Conservation (phyloP, 2,329 filamentous ascomycete genomes). For the Pseudogymnoascus pannorum region DNA sequence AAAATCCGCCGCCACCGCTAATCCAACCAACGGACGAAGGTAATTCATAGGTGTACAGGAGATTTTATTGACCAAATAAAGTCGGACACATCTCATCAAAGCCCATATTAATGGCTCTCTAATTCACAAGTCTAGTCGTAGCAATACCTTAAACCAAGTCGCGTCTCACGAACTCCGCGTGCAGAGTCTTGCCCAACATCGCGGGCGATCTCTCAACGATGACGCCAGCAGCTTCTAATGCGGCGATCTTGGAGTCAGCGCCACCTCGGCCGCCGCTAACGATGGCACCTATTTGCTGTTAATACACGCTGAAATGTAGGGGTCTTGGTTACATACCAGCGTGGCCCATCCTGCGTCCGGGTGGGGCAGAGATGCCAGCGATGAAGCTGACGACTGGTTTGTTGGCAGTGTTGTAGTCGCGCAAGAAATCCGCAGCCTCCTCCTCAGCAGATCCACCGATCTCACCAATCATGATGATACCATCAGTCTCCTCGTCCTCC, state of each 20-base stretch:
- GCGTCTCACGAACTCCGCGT: conserved; percentile 90
- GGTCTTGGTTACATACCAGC: conserved; percentile 52
- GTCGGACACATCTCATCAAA: conserved; percentile 25
- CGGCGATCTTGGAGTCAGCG: conserved; percentile 95
- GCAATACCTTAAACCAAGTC: conserved; percentile 68
- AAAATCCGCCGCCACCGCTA: neutral
- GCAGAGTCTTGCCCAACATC: conserved; percentile 83
- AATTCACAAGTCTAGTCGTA: conserved; percentile 17
- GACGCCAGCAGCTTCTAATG: conserved; percentile 87
- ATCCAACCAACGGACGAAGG: conserved; percentile 11
- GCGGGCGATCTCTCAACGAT: conserved; percentile 94
- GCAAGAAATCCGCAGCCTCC: conserved; percentile 94
- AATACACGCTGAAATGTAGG: conserved; percentile 12
- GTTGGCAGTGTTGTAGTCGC: conserved; percentile 80
- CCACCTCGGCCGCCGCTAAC: conserved; percentile 96
- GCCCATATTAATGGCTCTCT: conserved; percentile 22
- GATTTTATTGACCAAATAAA: conserved; percentile 26
- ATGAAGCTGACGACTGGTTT: conserved; percentile 99
- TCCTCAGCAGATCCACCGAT: conserved; percentile 97
- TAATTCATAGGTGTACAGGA: conserved; percentile 30
- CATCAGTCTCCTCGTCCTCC: conserved; percentile 90
- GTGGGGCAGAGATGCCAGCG: conserved; percentile 93
- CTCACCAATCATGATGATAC: conserved; percentile 99
- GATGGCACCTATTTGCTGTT: conserved; percentile 56
- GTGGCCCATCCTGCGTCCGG: conserved; percentile 96